These are phyloP conservation scores for Aureobasidium sp. DNA, from an alignment of 2,329 filamentous ascomycete genomes.

Conservation along the genomic window DNA sequence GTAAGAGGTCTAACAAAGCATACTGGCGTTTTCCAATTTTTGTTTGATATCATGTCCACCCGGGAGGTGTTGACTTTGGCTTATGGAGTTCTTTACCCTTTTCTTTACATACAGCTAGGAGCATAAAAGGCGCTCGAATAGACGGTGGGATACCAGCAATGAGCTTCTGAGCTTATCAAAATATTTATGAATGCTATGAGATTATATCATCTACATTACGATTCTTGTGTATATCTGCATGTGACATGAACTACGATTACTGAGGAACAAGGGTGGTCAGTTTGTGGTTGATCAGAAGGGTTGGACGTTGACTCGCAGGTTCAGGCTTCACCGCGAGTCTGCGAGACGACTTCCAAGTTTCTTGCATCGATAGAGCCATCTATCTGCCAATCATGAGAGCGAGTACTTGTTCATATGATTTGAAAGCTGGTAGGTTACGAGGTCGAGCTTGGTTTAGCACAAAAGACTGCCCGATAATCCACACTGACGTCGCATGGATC, in stretches of 20 bases:
- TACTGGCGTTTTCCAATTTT: conserved; percentile 7
- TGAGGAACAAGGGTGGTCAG: background rate
- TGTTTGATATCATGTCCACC: conserved; percentile 7
- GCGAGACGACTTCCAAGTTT: background rate
- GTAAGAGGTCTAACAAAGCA: conserved; percentile 27
- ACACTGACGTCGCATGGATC: conserved; percentile 1
- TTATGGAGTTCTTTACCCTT: background rate
- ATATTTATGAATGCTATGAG: conserved; percentile 11
- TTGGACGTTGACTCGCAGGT: background rate
- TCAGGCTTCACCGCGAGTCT: background rate
- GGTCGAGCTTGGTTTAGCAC: background rate
- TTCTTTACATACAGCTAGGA: background rate
- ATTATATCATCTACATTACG: background rate
- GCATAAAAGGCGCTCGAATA: conserved; percentile 10
- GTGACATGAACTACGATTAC: background rate
- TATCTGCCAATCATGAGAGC: background rate
- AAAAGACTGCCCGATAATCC: background rate
- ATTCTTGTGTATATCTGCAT: too few species aligned
- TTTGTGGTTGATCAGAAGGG: background rate
- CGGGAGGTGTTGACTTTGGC: conserved; percentile 9
- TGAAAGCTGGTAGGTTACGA: background rate
- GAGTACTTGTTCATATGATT: background rate
- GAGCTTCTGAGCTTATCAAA: background rate
- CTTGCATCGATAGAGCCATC: background rate
- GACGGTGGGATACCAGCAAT: conserved; percentile 9